Evolutionary conservation across 2,329 filamentous ascomycete genomes (phyloP), one percentile per base, ranked within the genome.

Genomic region (Zasmidium angulare): DNA sequence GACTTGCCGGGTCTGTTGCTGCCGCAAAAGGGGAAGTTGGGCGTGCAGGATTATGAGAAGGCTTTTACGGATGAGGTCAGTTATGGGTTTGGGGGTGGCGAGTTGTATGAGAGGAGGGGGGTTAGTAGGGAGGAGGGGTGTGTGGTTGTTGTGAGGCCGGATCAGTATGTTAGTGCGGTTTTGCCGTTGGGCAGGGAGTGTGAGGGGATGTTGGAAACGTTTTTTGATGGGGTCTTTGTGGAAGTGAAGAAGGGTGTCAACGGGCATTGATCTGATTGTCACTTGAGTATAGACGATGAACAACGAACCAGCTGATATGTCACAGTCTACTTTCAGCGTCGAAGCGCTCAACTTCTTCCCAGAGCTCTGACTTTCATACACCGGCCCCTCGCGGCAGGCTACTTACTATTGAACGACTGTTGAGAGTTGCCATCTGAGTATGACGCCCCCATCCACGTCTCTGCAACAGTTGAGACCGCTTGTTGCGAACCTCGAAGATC

Each of bases 121-220:
- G 77, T 91, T 1, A 78, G 85, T 63, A 70, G 64, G 19, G 75
- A 81, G 55, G 72, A 73, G 20, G 87, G 88, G 0, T 85, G 83
- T 61, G 74, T 86, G 2, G 81, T 89, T 0, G 75, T 87, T 1
- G 76, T 86, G 1, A 73, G 89, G 51, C 89, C 88, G 1, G 89
- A 91, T 75, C 86, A 88, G 69, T 86, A 90, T 72, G 82, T 90
- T 43, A 69, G 66, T 59, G 69, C 66, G 55, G 67, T 74, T 9
- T 50, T 71, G 53, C 71, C 71, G 11, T 50, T 75, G 24, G 60
- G 57, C 22, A 60, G 65, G 24, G 62, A 64, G 17, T 62, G 56
- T 21, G 51, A 62, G 17, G 61, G 36, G 23, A 46, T 60, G 46
- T 46, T 74, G 54, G 63, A 63, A 51, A 56, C 51, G 1, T 72